Evolutionary conservation across 169 alveolate species (phyloP).

Genomic region (Plasmodium berghei): DNA sequence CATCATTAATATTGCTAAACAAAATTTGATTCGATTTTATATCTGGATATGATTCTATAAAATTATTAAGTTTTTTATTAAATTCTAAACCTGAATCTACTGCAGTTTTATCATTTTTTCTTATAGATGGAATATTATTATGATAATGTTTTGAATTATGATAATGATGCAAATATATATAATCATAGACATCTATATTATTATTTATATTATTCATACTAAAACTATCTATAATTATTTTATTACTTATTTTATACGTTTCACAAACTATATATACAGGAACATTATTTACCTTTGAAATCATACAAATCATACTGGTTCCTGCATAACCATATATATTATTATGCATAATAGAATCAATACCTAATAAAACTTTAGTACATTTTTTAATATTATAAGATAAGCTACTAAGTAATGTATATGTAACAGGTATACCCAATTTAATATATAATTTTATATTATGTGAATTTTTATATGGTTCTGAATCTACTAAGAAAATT

Average conservation of each 20-base stretch:
- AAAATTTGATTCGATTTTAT: slow-evolving; percentile 22
- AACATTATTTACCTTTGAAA: slow-evolving; percentile 51
- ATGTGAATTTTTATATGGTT: slow-evolving; percentile 74
- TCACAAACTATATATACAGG: slow-evolving; percentile 65
- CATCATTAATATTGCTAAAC: slow-evolving; percentile 9
- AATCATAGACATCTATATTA: slow-evolving; percentile 60
- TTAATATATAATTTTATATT: slow-evolving; percentile 73
- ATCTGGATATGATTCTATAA: slow-evolving; percentile 38
- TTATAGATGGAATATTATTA: not conserved
- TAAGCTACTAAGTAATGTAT: slow-evolving; percentile 66
- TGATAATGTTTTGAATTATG: slow-evolving; percentile 8
- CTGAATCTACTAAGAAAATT: slow-evolving; percentile 70
- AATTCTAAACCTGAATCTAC: slow-evolving; percentile 25
- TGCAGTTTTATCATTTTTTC: slow-evolving; percentile 1
- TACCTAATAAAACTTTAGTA: slow-evolving; percentile 64
- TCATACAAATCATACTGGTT: slow-evolving; percentile 70
- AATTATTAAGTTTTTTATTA: slow-evolving; percentile 61
- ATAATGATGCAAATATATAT: slow-evolving; percentile 72
- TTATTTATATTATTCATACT: slow-evolving; percentile 71
- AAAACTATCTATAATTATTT: slow-evolving; percentile 67
- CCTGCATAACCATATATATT: slow-evolving; percentile 74
- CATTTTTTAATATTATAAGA: slow-evolving; percentile 68
- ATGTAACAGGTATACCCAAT: slow-evolving; percentile 73
- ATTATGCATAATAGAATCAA: slow-evolving; percentile 73
- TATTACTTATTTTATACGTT: slow-evolving; percentile 74